phyloP scores from a whole-genome alignment of 139 green algal genomes.

The Pleodorina starrii region DNA sequence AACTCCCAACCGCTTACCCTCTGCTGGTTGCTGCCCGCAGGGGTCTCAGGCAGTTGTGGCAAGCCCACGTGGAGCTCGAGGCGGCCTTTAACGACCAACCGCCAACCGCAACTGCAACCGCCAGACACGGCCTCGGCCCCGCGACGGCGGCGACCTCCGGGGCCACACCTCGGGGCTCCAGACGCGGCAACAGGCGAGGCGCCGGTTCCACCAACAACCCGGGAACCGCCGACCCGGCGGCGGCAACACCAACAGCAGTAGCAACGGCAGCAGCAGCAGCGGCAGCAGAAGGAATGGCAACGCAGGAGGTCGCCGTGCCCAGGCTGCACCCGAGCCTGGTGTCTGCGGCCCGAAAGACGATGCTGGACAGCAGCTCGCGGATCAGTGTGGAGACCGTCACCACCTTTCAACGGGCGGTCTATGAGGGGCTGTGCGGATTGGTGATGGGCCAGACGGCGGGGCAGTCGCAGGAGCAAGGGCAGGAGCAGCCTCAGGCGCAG shows the following conservation, averaged over 20 bases:
- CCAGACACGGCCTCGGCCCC: too few species aligned
- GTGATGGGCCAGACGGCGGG: not conserved
- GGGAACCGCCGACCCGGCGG: not conserved
- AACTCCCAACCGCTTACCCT: too few species aligned
- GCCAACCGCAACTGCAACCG: not conserved
- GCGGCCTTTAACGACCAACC: not conserved
- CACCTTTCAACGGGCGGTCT: not conserved
- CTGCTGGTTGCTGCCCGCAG: too few species aligned
- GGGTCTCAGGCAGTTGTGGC: not conserved
- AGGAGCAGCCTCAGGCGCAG: not conserved
- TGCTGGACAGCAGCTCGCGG: not conserved
- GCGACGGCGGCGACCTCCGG: too few species aligned
- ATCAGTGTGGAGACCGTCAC: not conserved
- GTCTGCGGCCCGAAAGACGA: not conserved
- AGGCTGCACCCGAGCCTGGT: not conserved
- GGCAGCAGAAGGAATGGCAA: not conserved
- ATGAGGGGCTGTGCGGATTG: not conserved
- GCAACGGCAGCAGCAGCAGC: not conserved
- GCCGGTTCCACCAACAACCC: not conserved
- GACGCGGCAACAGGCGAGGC: not conserved
- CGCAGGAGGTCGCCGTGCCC: not conserved
- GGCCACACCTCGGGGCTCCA: not conserved
- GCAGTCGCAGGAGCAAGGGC: not conserved
- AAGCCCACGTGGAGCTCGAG: slow-evolving; percentile 11
- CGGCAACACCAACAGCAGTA: not conserved